These are phyloP conservation scores for Barnettozyma pratensis DNA, from an alignment of 805 yeast species.

Conservation along the genomic window DNA sequence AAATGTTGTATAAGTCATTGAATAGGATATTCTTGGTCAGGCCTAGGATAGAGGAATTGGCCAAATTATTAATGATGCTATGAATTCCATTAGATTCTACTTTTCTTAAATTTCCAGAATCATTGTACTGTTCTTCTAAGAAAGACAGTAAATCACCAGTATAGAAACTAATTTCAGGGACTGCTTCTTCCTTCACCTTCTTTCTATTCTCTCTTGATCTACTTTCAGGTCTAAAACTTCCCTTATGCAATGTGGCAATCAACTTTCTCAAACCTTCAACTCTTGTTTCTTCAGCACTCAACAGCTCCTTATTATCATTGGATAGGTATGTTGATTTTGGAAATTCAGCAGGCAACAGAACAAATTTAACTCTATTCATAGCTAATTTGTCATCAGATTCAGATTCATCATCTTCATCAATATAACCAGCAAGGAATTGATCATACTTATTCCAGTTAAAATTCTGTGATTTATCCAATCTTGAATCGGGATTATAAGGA, in stretches of 20 bases:
- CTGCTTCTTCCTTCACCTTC: constrained; percentile 40
- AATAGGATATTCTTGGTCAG: constrained; percentile 48
- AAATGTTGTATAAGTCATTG: constrained; percentile 50
- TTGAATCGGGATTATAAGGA: constrained; percentile 50
- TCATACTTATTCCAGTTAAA: constrained; percentile 91
- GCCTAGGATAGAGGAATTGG: constrained; percentile 28
- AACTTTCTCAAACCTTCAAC: constrained; percentile 82
- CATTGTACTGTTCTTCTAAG: constrained; percentile 38
- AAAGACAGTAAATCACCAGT: constrained; percentile 78
- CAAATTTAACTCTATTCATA: constrained; percentile 72
- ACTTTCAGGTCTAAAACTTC: constrained; percentile 41
- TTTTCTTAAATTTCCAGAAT: constrained; percentile 3
- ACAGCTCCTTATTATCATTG: constrained; percentile 48
- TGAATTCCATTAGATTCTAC: constrained; percentile 28
- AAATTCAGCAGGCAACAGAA: constrained; percentile 72
- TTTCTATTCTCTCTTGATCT: constrained; percentile 28
- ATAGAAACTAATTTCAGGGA: constrained; percentile 78
- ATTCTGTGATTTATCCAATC: constrained; percentile 44
- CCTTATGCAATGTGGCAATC: constrained; percentile 56
- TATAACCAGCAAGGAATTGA: constrained; percentile 87
- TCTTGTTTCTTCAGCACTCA: constrained; percentile 80
- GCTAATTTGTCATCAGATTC: constrained; percentile 42
- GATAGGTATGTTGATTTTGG: constrained; percentile 43
- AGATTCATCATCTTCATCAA: constrained; percentile 62
- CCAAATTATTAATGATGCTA: constrained; percentile 12